A percentile compares a stretch with the other conserved stretches of the same genome.
Conservation (phyloP, 139 green algal species). For the Astrephomene gubernaculifera region DNA sequence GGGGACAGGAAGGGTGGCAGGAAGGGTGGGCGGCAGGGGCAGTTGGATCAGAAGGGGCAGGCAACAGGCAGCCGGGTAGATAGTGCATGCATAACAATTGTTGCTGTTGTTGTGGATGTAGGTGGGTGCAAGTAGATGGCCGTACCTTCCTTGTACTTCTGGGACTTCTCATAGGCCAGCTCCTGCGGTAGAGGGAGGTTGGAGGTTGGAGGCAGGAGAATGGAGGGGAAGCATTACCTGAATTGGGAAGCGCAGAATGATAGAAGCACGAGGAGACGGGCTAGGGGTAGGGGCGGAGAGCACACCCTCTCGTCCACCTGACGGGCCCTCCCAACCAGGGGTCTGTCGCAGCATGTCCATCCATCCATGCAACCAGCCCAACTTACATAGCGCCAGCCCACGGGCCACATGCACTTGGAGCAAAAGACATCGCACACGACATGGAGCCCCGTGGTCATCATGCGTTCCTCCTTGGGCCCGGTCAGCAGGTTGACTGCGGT, state of each 20-base stretch:
- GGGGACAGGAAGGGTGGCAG: background rate
- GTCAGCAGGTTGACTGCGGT: constrained; percentile 60
- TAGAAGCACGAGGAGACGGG: no score
- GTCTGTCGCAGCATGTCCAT: background rate
- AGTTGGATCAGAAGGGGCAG: background rate
- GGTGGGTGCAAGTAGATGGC: no score
- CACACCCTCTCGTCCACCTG: background rate
- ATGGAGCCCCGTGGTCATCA: constrained; percentile 91
- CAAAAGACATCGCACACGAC: constrained; percentile 84
- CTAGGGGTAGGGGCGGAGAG: no score
- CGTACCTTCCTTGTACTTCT: constrained; percentile 94
- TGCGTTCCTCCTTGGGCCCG: constrained; percentile 69
- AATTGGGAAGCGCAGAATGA: background rate
- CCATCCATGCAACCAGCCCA: no score
- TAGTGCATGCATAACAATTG: background rate
- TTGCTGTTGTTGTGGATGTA: background rate
- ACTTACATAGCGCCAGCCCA: constrained; percentile 80
- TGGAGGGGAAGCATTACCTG: background rate
- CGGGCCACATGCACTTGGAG: constrained; percentile 73
- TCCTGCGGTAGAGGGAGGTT: constrained; percentile 53
- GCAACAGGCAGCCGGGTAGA: background rate
- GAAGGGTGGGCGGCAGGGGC: background rate
- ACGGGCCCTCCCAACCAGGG: background rate
- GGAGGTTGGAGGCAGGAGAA: background rate
- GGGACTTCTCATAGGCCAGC: constrained; percentile 80